Conservation (phyloP, 139 green algal genomes). For the Spirogloea muscicola region DNA sequence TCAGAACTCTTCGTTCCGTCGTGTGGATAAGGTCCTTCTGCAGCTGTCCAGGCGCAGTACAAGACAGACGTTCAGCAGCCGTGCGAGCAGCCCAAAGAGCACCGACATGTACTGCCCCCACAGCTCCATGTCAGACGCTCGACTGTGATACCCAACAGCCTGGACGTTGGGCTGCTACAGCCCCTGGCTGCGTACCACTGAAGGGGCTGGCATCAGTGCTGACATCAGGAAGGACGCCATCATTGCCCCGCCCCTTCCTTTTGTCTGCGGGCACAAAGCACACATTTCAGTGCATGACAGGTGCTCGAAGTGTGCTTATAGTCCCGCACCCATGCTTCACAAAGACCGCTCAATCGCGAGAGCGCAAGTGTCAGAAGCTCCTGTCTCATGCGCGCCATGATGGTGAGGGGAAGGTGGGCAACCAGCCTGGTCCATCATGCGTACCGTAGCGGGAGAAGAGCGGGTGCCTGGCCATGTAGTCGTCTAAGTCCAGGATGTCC, state of each 20-base stretch:
- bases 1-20: neutral
- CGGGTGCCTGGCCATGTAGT: constrained; percentile 12
- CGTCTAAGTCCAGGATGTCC: constrained; percentile 2
- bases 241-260: no score
- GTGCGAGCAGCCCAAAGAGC: neutral
- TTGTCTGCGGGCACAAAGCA: neutral
- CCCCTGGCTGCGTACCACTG: no score
- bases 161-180: no score
- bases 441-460: constrained; percentile 17
- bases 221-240: no score
- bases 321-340: no score
- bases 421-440: neutral
- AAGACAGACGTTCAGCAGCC: neutral
- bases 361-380: neutral
- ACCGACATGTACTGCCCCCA: neutral
- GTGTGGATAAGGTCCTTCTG: neutral
- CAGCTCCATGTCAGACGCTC: no score
- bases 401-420: neutral
- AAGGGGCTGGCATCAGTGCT: no score
- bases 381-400: neutral
- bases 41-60: neutral
- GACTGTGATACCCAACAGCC: no score
- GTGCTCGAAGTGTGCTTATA: neutral
- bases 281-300: neutral
- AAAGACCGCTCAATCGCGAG: no score